Conservation (phyloP, 306 rosid species). For the Nissolia schottii region DNA sequence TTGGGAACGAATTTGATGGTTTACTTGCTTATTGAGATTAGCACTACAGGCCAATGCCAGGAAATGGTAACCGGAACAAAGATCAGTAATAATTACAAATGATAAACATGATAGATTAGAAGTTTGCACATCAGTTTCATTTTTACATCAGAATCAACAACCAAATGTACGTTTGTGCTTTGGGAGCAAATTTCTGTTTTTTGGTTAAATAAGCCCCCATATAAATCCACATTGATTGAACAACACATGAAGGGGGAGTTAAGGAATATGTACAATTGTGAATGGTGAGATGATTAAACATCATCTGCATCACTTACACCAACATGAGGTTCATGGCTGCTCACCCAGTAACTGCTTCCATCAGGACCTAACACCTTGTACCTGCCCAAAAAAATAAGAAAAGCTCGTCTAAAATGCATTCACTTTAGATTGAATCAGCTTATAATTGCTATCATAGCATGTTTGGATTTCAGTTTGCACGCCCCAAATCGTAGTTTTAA, state of each 20-base stretch:
- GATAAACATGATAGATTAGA: conserved; percentile 1
- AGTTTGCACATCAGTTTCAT: conserved; percentile 21
- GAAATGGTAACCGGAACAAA: neutral
- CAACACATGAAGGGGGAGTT: conserved; percentile 17
- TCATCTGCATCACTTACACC: conserved; percentile 97
- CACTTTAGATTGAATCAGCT: conserved; percentile 24
- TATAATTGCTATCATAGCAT: no score
- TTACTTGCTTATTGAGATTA: neutral
- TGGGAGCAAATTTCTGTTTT: conserved; percentile 31
- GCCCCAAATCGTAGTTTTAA: no score
- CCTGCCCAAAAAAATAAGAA: conserved; percentile 54
- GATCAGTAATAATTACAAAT: neutral
- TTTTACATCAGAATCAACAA: conserved; percentile 37
- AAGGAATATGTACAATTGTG: conserved; percentile 68
- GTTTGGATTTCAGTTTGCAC: no score
- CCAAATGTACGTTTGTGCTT: conserved; percentile 26
- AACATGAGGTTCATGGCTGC: conserved; percentile 63
- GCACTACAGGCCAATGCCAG: neutral
- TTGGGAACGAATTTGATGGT: no score
- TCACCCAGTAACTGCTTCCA: conserved; percentile 78
- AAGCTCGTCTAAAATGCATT: conserved; percentile 35
- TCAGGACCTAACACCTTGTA: conserved; percentile 80
- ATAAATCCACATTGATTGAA: conserved; percentile 38
- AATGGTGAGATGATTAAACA: conserved; percentile 36
- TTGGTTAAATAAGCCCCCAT: conserved; percentile 32